Conservation (phyloP, 2,329 filamentous ascomycete genomes). For the Calonectria pteridis region DNA sequence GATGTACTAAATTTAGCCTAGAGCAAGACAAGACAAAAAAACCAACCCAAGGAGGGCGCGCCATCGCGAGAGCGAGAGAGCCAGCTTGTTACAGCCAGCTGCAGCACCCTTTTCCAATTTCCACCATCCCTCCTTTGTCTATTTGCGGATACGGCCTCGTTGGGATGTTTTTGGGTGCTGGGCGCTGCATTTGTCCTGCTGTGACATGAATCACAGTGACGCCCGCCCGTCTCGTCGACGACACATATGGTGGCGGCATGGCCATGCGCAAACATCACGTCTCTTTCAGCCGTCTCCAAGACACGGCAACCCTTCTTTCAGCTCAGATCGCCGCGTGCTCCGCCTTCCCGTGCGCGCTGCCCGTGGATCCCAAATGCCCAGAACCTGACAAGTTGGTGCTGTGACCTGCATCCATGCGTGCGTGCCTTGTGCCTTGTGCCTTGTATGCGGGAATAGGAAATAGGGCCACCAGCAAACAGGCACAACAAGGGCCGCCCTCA, state of each 20-base stretch:
- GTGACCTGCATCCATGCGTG: not conserved
- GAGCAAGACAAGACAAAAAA: not conserved
- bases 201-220: not conserved
- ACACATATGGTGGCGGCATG: not conserved
- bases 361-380: not conserved
- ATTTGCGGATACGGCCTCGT: constrained; percentile 6
- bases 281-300: not conserved
- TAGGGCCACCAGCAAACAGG: not conserved
- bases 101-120: not conserved
- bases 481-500: not conserved
- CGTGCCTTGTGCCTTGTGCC: too few species aligned
- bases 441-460: constrained; percentile 4
- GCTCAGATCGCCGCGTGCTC: constrained; percentile 1
- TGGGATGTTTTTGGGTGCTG: not conserved
- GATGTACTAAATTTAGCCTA: not conserved
- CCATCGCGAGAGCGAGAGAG: not conserved
- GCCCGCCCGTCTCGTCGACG: not conserved
- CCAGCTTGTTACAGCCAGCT: not conserved
- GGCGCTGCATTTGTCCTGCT: not conserved
- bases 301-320: not conserved
- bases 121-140: not conserved
- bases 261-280: too few species aligned
- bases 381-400: not conserved
- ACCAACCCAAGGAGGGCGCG: too few species aligned
- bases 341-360: not conserved